Evolutionary conservation across 2,329 filamentous ascomycete species (phyloP), one percentile per base, ranked within the genome.

Genomic region (Tolypocladium endophyticum): DNA sequence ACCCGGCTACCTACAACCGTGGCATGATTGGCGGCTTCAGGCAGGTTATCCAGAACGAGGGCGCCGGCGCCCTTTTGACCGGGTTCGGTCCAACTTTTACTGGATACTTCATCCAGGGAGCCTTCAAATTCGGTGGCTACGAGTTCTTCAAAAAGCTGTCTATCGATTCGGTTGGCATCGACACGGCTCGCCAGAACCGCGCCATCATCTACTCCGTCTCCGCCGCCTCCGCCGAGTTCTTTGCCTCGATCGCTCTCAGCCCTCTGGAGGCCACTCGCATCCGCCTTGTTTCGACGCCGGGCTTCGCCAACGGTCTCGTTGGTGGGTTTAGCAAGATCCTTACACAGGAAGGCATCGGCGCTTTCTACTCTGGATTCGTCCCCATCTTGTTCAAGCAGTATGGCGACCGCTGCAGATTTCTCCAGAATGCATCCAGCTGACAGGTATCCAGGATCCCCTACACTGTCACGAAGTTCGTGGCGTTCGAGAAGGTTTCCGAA

Each of bases 71-170:
- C 75, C 86, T 96, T 70, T 81, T 90, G 76, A 95, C 91, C 67
- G 90, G 90, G 78, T 84, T 87, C 76, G 91, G 91, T 68, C 91
- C 90, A 70, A 95, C 90, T 72, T 86, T 87, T 68, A 89, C 90
- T 66, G 90, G 90, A 76, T 96, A 96, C 82, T 95, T 95, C 87
- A 87, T 96, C 70, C 90, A 96, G 81, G 90, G 91, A 74, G 88
- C 90, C 70, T 87, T 94, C 84, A 95, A 95, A 81, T 94, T 94
- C 77, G 91, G 91, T 76, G 91, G 91, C 75, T 96, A 96, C 78
- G 91, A 96, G 81, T 87, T 95, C 80, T 95, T 96, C 88, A 95
- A 96, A 87, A 85, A 92, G 81, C 89, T 93, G 79, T 85, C 81
- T 73, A 94, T 95, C 78, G 88, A 90, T 81, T 63, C 81, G 64